Conservation (phyloP, 805 yeast species). For the Groenewaldozyma salmanticensis region DNA sequence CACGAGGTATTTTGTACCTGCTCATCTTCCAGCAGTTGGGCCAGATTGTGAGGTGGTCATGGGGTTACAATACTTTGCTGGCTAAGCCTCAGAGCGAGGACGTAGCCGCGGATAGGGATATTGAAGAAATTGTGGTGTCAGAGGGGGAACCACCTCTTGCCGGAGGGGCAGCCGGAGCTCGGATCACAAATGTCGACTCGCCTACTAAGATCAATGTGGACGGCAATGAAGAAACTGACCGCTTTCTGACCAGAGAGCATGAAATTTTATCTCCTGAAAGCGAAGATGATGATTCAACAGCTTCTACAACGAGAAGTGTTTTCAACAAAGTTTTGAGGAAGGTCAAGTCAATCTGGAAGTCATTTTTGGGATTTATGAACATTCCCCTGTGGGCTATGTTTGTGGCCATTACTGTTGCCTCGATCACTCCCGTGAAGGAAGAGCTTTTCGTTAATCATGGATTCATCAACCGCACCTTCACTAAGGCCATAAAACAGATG, state of each 20-base stretch:
- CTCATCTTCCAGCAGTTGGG: conserved; percentile 59
- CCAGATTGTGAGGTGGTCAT: conserved; percentile 58
- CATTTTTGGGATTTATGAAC: conserved; percentile 37
- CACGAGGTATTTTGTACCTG: conserved; percentile 51
- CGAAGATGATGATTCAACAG: background rate
- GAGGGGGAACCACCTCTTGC: conserved; percentile 1
- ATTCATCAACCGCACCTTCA: conserved; percentile 42
- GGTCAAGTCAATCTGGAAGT: background rate
- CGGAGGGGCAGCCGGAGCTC: background rate
- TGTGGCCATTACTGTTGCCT: conserved; percentile 48
- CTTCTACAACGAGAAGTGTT: background rate
- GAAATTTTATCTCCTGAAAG: background rate
- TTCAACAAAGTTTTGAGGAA: background rate
- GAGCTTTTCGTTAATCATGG: conserved; percentile 37
- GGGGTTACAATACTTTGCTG: conserved; percentile 57
- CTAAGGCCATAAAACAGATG: conserved; percentile 42
- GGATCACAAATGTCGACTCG: background rate
- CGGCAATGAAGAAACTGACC: background rate
- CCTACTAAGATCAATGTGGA: background rate
- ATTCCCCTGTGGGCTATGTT: conserved; percentile 60
- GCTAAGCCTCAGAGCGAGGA: conserved; percentile 29
- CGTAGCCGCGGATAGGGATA: conserved; percentile 4
- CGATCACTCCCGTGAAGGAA: conserved; percentile 39
- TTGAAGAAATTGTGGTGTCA: conserved; percentile 5
- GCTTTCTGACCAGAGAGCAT: background rate